A percentile compares a stretch with the other conserved stretches of the same genome.
Evolutionary conservation across 768 basidiomycete species (phyloP).

Genomic region (Leccinum barrowsii): DNA sequence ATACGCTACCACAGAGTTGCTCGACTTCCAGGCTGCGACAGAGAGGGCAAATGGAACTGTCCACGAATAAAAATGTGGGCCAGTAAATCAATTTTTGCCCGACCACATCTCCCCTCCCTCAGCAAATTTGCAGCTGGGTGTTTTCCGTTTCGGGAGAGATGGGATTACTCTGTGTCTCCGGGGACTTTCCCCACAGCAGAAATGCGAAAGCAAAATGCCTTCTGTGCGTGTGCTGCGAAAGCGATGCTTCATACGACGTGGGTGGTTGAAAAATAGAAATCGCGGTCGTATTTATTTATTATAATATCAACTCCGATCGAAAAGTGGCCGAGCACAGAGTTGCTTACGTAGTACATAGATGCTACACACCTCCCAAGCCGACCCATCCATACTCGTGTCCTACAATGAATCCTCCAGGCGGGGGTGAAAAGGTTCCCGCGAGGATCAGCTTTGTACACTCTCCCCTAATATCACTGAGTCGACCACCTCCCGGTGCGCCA

Average conservation of each 20-base stretch:
- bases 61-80: conserved; percentile 15
- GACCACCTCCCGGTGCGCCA: conserved; percentile 22
- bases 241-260: conserved; percentile 77
- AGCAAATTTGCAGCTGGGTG: conserved; percentile 71
- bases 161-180: conserved; percentile 74
- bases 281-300: not conserved
- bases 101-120: conserved; percentile 47
- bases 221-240: conserved; percentile 79
- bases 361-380: not conserved
- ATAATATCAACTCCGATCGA: conserved; percentile 22
- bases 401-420: conserved; percentile 19
- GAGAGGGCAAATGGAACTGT: conserved; percentile 51
- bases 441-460: conserved; percentile 23
- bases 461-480: conserved; percentile 25
- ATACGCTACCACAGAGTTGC: conserved; percentile 39
- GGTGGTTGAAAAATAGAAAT: conserved; percentile 22
- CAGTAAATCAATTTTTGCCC: conserved; percentile 48
- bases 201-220: conserved; percentile 43
- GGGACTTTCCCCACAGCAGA: conserved; percentile 91
- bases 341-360: not conserved
- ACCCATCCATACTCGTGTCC: not conserved
- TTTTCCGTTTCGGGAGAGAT: conserved; percentile 62
- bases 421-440: conserved; percentile 10
- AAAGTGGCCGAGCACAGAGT: not conserved
- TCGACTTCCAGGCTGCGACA: conserved; percentile 42